A percentile compares a stretch with the other conserved stretches of the same genome.
Conservation (phyloP, 1,139 yeast species). For the Candida neerlandica region DNA sequence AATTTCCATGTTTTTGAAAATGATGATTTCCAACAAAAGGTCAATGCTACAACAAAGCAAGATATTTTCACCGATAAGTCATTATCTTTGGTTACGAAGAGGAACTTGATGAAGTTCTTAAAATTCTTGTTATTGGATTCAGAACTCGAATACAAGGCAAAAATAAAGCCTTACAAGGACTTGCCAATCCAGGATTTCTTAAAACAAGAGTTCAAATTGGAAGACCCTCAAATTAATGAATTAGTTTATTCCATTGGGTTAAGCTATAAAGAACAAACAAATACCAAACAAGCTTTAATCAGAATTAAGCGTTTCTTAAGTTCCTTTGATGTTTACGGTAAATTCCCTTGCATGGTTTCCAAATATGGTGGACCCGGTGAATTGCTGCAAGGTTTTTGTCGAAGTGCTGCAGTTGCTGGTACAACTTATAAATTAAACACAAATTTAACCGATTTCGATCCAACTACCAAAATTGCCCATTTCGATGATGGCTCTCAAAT, state of each 20-base stretch:
- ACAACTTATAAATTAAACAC: slow-evolving; percentile 88
- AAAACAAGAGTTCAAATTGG: slow-evolving; percentile 65
- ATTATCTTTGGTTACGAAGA: slow-evolving; percentile 72
- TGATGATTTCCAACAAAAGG: slow-evolving; percentile 77
- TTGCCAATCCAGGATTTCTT: slow-evolving; percentile 63
- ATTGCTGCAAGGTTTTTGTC: slow-evolving; percentile 92
- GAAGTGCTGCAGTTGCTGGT: slow-evolving; percentile 98
- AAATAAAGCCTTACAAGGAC: slow-evolving; percentile 44
- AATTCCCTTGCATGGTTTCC: slow-evolving; percentile 88
- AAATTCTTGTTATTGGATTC: slow-evolving; percentile 78
- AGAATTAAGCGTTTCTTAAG: slow-evolving; percentile 80
- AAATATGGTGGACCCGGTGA: slow-evolving; percentile 98
- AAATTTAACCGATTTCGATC: slow-evolving; percentile 62
- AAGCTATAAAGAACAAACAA: slow-evolving; percentile 59
- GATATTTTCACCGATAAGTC: slow-evolving; percentile 92
- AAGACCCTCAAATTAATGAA: slow-evolving; percentile 75
- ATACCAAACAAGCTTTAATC: slow-evolving; percentile 73
- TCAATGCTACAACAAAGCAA: slow-evolving; percentile 70
- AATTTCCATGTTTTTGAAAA: slow-evolving; percentile 91
- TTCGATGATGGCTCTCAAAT: slow-evolving; percentile 79
- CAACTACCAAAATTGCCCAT: slow-evolving; percentile 62
- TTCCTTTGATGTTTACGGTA: slow-evolving; percentile 92
- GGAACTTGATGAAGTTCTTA: slow-evolving; percentile 88
- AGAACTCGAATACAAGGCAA: slow-evolving; percentile 46
- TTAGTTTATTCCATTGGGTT: slow-evolving; percentile 85